Base-by-base conservation (phyloP, 2,329 filamentous ascomycete genomes). In the Lecanicillium sp. region DNA sequence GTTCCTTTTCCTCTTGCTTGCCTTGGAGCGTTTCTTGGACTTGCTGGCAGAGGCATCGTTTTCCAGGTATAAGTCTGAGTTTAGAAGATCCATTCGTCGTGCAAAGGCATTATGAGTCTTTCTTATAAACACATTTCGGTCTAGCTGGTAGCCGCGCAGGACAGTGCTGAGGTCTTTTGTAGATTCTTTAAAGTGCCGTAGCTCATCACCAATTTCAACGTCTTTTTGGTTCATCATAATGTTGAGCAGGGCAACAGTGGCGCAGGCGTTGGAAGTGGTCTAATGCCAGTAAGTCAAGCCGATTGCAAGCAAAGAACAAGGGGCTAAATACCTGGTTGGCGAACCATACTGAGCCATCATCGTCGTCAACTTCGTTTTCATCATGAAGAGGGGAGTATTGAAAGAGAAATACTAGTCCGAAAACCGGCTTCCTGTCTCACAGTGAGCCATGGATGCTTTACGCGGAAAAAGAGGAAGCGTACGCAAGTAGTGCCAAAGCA, bases 341-440 rank as follows among this genome's bases (percentile, higher is more conserved):
- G 58, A 95, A 96, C 90, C 92, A 98, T 14, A 96, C 67, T 20
- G 77, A 65, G 3, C 75, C 64, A 32, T 63, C 66, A 44, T 73
- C 67, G 40, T 69, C 51, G 65, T 75, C 51, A 64, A 74, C 48
- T 57, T 77, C 70, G n/a, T 71, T 68, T 22, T 75, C 59, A 37
- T 65, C 57, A 28, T 66, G 64, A 5, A 68, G 60, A 4, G 68
- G 73, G 20, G 74, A 70, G 49, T 74, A 95, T 42, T 82, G 76
- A 51, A 87, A 95, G 2, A 95, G 73, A 46, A 96, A 92, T 35
- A 98, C 83, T n/a, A 96, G 64, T 3, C 90, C 90, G 50, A 86
- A 79, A 3, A 92, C 72, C 2, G 85, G 84, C 50, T 82, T 75
- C 5, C 81, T 85, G 50, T n/a, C 5, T 20, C 22, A 9, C 9